Evolutionary conservation across 208 protist species (phyloP).

Genomic region (Leishmania tropica): DNA sequence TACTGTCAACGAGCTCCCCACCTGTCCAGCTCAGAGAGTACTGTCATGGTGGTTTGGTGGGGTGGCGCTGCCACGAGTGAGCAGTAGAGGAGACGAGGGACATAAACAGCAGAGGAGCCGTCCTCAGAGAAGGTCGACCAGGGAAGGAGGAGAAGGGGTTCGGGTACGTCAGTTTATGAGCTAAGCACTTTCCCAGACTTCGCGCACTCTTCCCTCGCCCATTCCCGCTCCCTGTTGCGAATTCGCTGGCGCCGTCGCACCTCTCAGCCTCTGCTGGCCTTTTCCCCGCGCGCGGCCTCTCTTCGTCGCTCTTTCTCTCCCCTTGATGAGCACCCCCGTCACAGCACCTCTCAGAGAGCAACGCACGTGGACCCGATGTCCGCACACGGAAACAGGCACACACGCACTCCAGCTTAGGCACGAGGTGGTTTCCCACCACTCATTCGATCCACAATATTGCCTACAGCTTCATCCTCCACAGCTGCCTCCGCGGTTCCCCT

Average conservation of each 20-base stretch:
- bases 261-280: not conserved
- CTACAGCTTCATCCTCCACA: constrained; percentile 34
- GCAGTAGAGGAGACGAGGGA: not conserved
- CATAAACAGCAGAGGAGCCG: not conserved
- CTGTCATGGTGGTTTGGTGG: not conserved
- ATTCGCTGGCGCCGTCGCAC: not conserved
- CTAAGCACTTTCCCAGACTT: not conserved
- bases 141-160: not conserved
- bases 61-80: not conserved
- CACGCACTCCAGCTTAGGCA: not conserved
- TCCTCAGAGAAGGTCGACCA: not conserved
- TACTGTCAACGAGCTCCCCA: not conserved
- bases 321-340: not conserved
- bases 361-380: not conserved
- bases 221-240: not conserved
- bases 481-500: not conserved
- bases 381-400: not conserved
- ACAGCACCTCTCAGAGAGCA: not conserved
- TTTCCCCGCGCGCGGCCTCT: not conserved
- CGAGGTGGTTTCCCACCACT: constrained; percentile 4
- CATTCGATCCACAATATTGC: constrained; percentile 49
- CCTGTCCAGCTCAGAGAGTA: not conserved
- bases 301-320: not conserved
- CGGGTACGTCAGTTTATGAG: not conserved
- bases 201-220: not conserved